phyloP scores from a whole-genome alignment of 2,329 filamentous ascomycete genomes.

The Colletotrichum ledebouriae region DNA sequence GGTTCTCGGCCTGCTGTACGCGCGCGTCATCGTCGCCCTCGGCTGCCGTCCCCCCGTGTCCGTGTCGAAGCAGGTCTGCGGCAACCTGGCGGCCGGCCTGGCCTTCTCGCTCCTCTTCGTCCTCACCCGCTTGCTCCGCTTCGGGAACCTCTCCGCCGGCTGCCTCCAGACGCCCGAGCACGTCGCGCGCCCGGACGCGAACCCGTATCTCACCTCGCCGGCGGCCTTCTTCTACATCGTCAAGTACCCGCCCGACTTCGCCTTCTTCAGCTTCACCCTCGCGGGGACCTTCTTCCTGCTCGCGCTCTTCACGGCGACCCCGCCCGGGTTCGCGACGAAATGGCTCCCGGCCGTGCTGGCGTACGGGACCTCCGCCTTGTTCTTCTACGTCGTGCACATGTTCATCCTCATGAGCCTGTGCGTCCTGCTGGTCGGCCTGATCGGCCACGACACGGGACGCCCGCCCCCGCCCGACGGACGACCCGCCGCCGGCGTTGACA shows the following conservation, averaged over 20 bases:
- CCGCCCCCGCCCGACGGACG: conserved; percentile 47
- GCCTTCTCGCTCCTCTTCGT: conserved; percentile 55
- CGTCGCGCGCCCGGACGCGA: conserved; percentile 46
- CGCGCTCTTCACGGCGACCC: conserved; percentile 53
- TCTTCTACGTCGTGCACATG: conserved; percentile 60
- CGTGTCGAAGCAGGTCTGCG: conserved; percentile 45
- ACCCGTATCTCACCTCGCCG: conserved; percentile 58
- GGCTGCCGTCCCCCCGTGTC: conserved; percentile 50
- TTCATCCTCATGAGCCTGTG: conserved; percentile 50
- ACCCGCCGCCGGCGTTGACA: conserved; percentile 52
- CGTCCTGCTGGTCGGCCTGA: conserved; percentile 45
- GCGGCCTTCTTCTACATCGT: conserved; percentile 61
- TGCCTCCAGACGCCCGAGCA: conserved; percentile 58
- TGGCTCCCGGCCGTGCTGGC: conserved; percentile 54
- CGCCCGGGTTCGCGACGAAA: conserved; percentile 47
- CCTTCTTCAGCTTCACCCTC: conserved; percentile 59
- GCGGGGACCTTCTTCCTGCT: conserved; percentile 56
- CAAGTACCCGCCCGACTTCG: conserved; percentile 63
- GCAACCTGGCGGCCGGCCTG: conserved; percentile 49
- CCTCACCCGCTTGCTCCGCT: conserved; percentile 55
- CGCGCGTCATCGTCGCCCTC: conserved; percentile 52
- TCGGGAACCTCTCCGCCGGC: conserved; percentile 60
- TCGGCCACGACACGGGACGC: conserved; percentile 52
- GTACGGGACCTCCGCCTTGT: conserved; percentile 61
- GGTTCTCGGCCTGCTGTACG: conserved; percentile 59